These are phyloP conservation scores for Fibroporia radiculosa DNA, from an alignment of 768 basidiomycete species.

Conservation along the genomic window DNA sequence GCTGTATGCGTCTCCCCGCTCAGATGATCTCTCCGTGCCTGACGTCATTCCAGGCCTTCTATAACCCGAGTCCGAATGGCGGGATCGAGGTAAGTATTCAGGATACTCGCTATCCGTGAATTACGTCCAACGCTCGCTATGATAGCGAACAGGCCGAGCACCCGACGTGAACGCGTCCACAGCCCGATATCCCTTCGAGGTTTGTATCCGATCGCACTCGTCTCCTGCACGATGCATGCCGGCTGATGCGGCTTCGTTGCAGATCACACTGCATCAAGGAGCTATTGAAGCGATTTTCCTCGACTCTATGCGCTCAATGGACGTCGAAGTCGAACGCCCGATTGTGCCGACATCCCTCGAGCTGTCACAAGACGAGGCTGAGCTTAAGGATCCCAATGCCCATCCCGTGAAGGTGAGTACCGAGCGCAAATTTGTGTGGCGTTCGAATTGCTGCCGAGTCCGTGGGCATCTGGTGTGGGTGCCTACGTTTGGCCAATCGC, in stretches of 20 bases:
- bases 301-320: constrained; percentile 42
- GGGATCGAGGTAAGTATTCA: constrained; percentile 46
- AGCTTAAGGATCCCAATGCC: constrained; percentile 32
- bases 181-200: constrained; percentile 70
- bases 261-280: constrained; percentile 59
- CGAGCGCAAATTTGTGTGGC: too few relatives aligned
- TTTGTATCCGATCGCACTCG: constrained; percentile 14
- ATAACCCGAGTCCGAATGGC: constrained; percentile 54
- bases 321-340: constrained; percentile 44
- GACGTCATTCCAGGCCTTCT: constrained; percentile 49
- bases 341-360: constrained; percentile 41
- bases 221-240: neutral
- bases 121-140: neutral
- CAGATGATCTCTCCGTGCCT: neutral
- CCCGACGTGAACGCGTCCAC: constrained; percentile 54
- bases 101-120: too few relatives aligned
- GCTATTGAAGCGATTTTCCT: constrained; percentile 53
- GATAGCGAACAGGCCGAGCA: constrained; percentile 53
- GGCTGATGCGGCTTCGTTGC: neutral
- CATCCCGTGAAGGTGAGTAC: constrained; percentile 26
- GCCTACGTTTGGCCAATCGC: too few relatives aligned
- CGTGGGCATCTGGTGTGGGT: too few relatives aligned
- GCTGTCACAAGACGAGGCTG: constrained; percentile 32
- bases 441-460: constrained; percentile 24
- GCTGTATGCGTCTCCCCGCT: constrained; percentile 34